Evolutionary conservation across 345 rosid species (phyloP), one percentile per base, ranked within the genome.

Genomic region (Eucalyptus victrix): DNA sequence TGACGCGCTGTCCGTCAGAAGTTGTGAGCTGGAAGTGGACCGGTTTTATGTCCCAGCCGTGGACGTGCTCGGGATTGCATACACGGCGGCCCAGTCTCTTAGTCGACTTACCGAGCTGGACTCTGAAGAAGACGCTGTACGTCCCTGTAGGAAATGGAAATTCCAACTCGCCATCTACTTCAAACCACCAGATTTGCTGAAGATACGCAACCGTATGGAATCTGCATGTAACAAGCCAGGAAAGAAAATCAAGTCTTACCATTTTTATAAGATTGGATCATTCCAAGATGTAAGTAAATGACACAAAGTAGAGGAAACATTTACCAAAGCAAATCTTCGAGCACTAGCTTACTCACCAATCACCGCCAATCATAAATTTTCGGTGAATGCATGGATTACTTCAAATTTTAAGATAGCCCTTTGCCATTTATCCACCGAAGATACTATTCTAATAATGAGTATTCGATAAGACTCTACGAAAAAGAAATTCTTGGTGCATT

Each of bases 151-250:
- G 98, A 88, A 96, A 95, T 53, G 95, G 96, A 88, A 97, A 96
- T 90, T 95, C 96, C n/a, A 96, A 83, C 89, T 95, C 95, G 49
- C 99, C 99, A 69, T 93, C 96, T 60, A 95, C 98, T 90, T 97
- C 98, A 51, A 96, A 95, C 99, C 99, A 96, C 99, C 99, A 97
- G 54, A 95, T 94, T 91, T 97, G 99, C 91, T 96, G 99, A 44
- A 97, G 97, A 92, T 97, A 97, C 18, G 99, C 97, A 56, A 95
- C 95, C 40, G 95, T 91, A 5, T 92, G 92, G 89, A 96, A 97
- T 91, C 99, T 96, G 86, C 91, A 90, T 21, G 26, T 80, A 83
- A 9, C 62, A n/a, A 54, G 17, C 30, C 12, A 9, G 47, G 85
- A 76, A 76, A 40, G 30, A 40, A 40, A 37, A 37, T 72, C 81